Base-by-base conservation (phyloP, 2,329 filamentous ascomycete species). In the Microsporum canis region DNA sequence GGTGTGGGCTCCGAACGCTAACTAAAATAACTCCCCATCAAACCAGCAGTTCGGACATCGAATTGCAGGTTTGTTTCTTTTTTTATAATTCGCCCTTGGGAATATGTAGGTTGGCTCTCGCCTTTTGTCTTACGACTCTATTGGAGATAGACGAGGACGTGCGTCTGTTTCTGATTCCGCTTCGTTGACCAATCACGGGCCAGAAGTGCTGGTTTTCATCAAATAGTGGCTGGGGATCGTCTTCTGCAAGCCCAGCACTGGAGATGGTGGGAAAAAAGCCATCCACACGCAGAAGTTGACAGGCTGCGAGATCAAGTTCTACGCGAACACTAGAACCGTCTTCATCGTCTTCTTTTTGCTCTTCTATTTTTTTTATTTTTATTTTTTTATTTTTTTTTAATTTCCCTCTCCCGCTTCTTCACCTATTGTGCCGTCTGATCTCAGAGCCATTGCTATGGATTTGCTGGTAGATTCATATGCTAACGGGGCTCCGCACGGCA, bases 301-400 rank as follows among this genome's bases (percentile, higher is more conserved):
- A 53, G 49, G 49, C 49, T 53, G 49, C 49, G 49, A 53, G 49
- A 53, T 53, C 49, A 10, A 53, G 49, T 53, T 53, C 49, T 53
- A 33, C 49, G 49, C 49, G 31, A 34, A 53, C 27, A 53, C 49
- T 53, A 53, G 49, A 53, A 53, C 49, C 27, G 49, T 53, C 49
- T 53, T 53, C 27, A 33, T 31, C 5, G 3, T 43, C 12, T 43
- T n/a, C 23, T 17, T 51, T 23, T 41, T 14, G n/a, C 23, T 51
- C 27, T 31, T 27, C 23, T 27, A 7, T n/a, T 12, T 10, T 47
- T 27, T 23, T 27, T n/a, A 14, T 17, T 29, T 17, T 17, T 29
- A 23, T 8, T 14, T 49, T 8, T 27, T 47, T 31, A 14, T 51
- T 49, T 17, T 23, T 31, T 8, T 5, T 27, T 47, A 8, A 10